Base-by-base conservation (phyloP, 208 protist species). In the Lotmaria passim region DNA sequence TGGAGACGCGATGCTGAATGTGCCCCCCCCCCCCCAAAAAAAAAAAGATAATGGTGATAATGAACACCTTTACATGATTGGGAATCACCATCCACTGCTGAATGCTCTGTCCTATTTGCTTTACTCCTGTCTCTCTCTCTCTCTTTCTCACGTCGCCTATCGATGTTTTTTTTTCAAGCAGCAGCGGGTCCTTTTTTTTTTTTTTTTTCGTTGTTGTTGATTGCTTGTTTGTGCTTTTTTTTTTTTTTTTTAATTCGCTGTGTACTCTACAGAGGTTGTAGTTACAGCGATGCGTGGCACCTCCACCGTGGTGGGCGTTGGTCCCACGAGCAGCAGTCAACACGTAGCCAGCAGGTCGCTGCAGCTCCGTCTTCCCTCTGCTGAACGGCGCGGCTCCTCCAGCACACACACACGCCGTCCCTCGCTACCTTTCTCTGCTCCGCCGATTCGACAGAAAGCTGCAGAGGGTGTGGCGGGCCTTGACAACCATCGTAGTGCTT, bases 271-370 rank as follows among this genome's bases (percentile, higher is more conserved):
- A n/a, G n/a, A n/a, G n/a, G n/a, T n/a, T 14, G 36, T 14, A 39
- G 12, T 14, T 31, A 52, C 23, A 31, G 14, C 15, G 7, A 61
- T 48, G 56, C 3, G 4, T 48, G 24, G 34, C 24, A 7, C n/a
- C 6, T 24, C 56, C 0, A 23, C 24, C n/a, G n/a, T 30, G 15
- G 15, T 17, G 33, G 36, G 47, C 11, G 31, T 46, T 11, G 36
- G 46, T 7, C 7, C 57, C 10, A 24, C 43, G 38, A 73, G 67
- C 47, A 43, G n/a, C 24, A 73, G 67, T 31, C 55, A 73, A 8
- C 69, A 67, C 26, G 55, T n/a, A 5, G 51, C 21, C 31, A 67
- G 69, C 30, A 66, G 24, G 36, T 23, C 31, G 5, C 10, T 48
- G 0, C 31, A 31, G 7, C 38, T 61, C 11, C 56, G 56, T 11